Evolutionary conservation across 495 filamentous ascomycete genomes (phyloP), one percentile per base, ranked within the genome.

Genomic region (Penicillium subrubescens): DNA sequence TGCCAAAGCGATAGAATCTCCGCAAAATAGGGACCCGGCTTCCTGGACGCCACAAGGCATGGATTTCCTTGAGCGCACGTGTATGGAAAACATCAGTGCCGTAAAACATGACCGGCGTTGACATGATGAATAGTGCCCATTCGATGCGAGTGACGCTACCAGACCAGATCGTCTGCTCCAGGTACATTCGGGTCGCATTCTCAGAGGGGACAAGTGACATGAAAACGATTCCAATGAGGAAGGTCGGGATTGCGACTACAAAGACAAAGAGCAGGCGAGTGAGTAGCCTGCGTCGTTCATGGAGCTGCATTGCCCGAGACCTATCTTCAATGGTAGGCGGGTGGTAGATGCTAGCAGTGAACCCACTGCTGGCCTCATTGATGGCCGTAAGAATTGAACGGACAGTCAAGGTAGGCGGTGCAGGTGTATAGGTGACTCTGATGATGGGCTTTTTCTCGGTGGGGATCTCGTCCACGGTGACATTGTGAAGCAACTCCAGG

Each of bases 1-100:
- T 97, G 15, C 94, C 94, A 68, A 98, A 98, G 15, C 92, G 87
- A 67, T 93, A 94, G 67, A 98, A 93, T 19, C 95, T 81, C 61
- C 88, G 85, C 23, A 91, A 68, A 11, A 96, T 71, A 0, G 94
- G 93, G 3, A 89, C 87, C 10, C 82, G 85, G 73, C 93, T 97
- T 50, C 88, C 85, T n/a, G 77, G 87, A 34, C 92, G 82, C 94
- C 94, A 98, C 27, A 97, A 75, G 0, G 88, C 84, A 61, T 81
- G 80, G 21, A 98, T 81, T 69, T 97, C 94, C 72, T 92, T 94
- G 23, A 92, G 69, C 0, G 92, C 90, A 19, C 91, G 85, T 2
- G 77, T 71, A 70, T 98, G 94, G 71, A 97, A 98, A 12, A 92
- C 81, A 72, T 97, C 92, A 0, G 94, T 93, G 0, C 89, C 90